Evolutionary conservation across 768 basidiomycete genomes (phyloP).

Genomic region (Russula abietina): DNA sequence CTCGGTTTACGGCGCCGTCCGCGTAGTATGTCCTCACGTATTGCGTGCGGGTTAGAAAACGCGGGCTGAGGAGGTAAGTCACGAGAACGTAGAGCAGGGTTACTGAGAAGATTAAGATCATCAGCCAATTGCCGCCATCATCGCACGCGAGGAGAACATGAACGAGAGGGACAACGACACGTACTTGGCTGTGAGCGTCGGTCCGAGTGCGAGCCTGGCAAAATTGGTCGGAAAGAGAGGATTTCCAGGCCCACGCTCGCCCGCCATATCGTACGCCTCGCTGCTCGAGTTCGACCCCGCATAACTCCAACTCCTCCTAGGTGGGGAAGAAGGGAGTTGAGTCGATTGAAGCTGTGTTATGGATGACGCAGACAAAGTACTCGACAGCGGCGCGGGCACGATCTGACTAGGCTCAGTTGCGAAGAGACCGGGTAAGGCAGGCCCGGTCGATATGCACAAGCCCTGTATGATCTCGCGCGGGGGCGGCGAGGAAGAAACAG

Average conservation of each 20-base stretch:
- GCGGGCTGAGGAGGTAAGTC: conserved; percentile 29
- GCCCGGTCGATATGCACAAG: conserved; percentile 47
- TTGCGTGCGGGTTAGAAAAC: conserved; percentile 28
- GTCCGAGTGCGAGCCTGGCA: conserved; percentile 55
- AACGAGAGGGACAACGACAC: conserved; percentile 20
- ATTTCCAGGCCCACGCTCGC: conserved; percentile 62
- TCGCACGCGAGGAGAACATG: neutral
- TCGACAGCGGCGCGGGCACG: conserved; percentile 16
- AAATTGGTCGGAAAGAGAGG: conserved; percentile 83
- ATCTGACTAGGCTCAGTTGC: conserved; percentile 10
- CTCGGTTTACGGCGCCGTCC: conserved; percentile 28
- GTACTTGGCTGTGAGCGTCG: conserved; percentile 55
- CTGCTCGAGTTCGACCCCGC: conserved; percentile 23
- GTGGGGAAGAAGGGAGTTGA: neutral
- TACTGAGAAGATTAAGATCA: conserved; percentile 6
- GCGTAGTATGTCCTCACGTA: conserved; percentile 24
- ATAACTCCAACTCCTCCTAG: conserved; percentile 14
- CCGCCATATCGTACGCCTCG: conserved; percentile 43
- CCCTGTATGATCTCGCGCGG: conserved; percentile 41
- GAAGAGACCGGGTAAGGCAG: conserved; percentile 29
- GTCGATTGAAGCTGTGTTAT: neutral
- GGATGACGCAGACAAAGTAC: conserved; percentile 28
- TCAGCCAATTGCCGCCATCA: neutral
- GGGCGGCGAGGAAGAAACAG: neutral
- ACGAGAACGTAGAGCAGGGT: conserved; percentile 30